Conservation (phyloP, 2,329 filamentous ascomycete genomes). For the Magnaporthiopsis rhizophila region DNA sequence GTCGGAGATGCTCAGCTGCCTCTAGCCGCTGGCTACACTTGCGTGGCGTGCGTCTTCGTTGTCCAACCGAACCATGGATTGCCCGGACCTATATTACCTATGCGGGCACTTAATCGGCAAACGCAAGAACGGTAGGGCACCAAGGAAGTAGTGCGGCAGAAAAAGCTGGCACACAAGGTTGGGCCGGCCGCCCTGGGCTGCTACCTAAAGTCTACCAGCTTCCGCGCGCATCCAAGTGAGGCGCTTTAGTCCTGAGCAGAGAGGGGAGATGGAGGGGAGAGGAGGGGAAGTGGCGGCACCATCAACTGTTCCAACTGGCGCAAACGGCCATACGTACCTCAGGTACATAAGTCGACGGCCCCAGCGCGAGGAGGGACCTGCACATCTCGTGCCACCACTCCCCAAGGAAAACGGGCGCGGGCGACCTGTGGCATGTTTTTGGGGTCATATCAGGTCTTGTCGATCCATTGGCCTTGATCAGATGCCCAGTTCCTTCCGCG, state of each 20-base stretch:
- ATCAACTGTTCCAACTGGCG: neutral
- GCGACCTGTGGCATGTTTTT: conserved; percentile 2
- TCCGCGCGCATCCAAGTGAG: neutral
- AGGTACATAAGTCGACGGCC: neutral
- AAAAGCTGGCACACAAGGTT: neutral
- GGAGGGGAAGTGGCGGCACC: neutral
- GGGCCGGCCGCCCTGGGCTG: no score
- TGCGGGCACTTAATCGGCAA: neutral
- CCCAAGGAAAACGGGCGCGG: neutral
- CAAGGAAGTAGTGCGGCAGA: neutral
- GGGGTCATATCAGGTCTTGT: conserved; percentile 1
- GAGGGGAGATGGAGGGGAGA: no score
- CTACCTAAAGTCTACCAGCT: neutral
- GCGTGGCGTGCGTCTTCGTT: neutral
- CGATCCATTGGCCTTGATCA: conserved; percentile 5
- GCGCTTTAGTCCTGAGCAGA: no score
- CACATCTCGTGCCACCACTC: neutral
- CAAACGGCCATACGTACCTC: neutral
- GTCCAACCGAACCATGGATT: neutral
- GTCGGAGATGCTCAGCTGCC: no score
- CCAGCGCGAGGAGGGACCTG: neutral
- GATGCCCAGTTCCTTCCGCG: conserved; percentile 1
- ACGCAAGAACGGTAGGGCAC: neutral
- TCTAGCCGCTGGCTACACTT: neutral
- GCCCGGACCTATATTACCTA: neutral